Evolutionary conservation across 805 yeast species (phyloP).

Genomic region (Vanderwaltozyma polyspora): DNA sequence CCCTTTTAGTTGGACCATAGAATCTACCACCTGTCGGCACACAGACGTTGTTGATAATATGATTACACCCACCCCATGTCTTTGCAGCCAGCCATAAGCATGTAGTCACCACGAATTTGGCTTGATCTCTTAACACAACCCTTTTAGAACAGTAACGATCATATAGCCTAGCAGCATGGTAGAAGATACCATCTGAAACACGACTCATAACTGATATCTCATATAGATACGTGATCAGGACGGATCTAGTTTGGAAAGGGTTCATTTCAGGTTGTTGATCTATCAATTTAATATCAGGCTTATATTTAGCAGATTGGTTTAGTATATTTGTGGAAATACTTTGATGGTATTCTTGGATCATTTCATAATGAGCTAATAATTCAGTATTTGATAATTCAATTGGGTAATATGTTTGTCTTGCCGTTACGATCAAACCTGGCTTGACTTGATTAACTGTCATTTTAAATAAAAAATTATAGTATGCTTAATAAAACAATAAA

Average conservation of each 20-base stretch:
- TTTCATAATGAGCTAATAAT: constrained; percentile 32
- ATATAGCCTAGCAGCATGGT: constrained; percentile 60
- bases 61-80: constrained; percentile 59
- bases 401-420: constrained; percentile 40
- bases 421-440: constrained; percentile 28
- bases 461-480: too few relatives aligned
- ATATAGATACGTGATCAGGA: constrained; percentile 66
- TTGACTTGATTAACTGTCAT: constrained; percentile 3
- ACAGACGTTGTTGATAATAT: constrained; percentile 40
- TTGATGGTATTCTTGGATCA: constrained; percentile 38
- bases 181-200: constrained; percentile 53
- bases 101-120: constrained; percentile 81
- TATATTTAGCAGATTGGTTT: constrained; percentile 28
- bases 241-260: constrained; percentile 53
- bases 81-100: constrained; percentile 89
- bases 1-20: constrained; percentile 59
- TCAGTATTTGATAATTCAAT: constrained; percentile 38
- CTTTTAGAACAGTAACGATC: constrained; percentile 86
- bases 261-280: constrained; percentile 80
- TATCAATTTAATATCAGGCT: constrained; percentile 52
- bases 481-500: too few relatives aligned
- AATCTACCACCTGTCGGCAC: constrained; percentile 47
- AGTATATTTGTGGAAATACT: constrained; percentile 34
- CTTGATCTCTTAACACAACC: constrained; percentile 71
- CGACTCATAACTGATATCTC: constrained; percentile 56